These are phyloP conservation scores for Cystobasidium ongulense DNA, from an alignment of 768 basidiomycete genomes.

Conservation along the genomic window DNA sequence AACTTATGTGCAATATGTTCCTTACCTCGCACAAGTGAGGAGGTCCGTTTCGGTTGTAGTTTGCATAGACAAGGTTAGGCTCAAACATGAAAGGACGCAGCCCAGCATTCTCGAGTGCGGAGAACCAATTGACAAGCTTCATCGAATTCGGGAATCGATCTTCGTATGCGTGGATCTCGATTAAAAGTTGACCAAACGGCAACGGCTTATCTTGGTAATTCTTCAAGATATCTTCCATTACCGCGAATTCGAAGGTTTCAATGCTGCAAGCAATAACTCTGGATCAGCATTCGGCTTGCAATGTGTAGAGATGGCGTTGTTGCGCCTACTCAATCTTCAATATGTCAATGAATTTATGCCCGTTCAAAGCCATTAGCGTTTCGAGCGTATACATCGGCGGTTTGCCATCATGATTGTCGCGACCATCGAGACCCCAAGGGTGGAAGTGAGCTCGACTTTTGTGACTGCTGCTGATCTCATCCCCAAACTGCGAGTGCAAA, in stretches of 20 bases:
- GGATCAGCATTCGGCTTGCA: background rate
- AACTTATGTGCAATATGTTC: background rate
- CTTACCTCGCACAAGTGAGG: constrained; percentile 30
- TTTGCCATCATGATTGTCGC: constrained; percentile 17
- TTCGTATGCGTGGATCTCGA: constrained; percentile 36
- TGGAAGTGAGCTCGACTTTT: constrained; percentile 15
- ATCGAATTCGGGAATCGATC: constrained; percentile 12
- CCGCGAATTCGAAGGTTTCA: constrained; percentile 31
- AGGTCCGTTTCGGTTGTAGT: background rate
- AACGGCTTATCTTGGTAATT: constrained; percentile 29
- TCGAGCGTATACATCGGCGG: constrained; percentile 30
- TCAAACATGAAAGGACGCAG: constrained; percentile 27
- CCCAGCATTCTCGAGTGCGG: constrained; percentile 14
- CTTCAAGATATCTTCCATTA: constrained; percentile 11
- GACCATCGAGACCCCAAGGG: constrained; percentile 17
- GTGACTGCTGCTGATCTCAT: background rate
- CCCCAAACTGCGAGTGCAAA: constrained; percentile 14
- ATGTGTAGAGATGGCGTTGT: background rate
- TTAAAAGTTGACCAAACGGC: constrained; percentile 34
- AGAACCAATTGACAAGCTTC: background rate
- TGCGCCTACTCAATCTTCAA: constrained; percentile 33
- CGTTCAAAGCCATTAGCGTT: constrained; percentile 22
- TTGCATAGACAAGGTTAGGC: constrained; percentile 32
- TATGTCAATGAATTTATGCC: constrained; percentile 34
- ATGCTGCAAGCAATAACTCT: constrained; percentile 14